Base-by-base conservation (phyloP, 208 protist species). In the Crithidia fasciculata region DNA sequence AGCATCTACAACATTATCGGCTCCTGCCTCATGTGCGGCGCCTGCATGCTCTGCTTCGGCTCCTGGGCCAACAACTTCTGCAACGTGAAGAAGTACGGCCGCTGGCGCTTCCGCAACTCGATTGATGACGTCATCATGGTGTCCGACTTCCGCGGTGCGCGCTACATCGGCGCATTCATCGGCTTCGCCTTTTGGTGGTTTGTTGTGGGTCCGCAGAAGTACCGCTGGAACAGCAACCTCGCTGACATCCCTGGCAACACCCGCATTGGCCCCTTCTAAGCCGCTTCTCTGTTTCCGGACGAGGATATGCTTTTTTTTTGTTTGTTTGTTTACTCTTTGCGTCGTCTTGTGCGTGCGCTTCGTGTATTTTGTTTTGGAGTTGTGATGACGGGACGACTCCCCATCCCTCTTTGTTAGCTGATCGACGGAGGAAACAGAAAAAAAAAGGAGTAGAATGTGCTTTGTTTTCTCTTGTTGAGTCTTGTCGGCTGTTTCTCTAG, bases 141-240 rank as follows among this genome's bases (percentile, higher is more conserved):
- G 28, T 87, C 83, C 18, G 92, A 96, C 80, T 96, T 94, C 70
- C 80, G 82, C 41, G 70, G 77, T 13, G 89, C 89, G 16, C 85
- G 89, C 37, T 96, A 94, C 83, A 67, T 89, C 54, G 92, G 92
- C 8, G 87, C 80, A 16, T 73, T 90, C 28, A 39, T 94, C 43
- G 92, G 89, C 8, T 89, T 94, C 50, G 66, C 93, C 13, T 96
- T 96, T 64, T 94, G 87, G 74, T 96, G 89, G 89, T 94, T 96
- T 80, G 66, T 93, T 36, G 92, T 95, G 13, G 92, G 88, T 8
- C 88, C 91, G 12, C 85, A 88, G 78, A 95, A 95, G 79, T 95
- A 95, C 69, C 83, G 76, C 54, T 94, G 87, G 69, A 82, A 84
- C 56, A 93, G 87, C 77, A 87, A 84, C 66, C 74, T 95, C 43